A percentile compares a stretch with the other conserved stretches of the same genome.
Conservation (phyloP, 306 rosid species). For the Betula pendula region DNA sequence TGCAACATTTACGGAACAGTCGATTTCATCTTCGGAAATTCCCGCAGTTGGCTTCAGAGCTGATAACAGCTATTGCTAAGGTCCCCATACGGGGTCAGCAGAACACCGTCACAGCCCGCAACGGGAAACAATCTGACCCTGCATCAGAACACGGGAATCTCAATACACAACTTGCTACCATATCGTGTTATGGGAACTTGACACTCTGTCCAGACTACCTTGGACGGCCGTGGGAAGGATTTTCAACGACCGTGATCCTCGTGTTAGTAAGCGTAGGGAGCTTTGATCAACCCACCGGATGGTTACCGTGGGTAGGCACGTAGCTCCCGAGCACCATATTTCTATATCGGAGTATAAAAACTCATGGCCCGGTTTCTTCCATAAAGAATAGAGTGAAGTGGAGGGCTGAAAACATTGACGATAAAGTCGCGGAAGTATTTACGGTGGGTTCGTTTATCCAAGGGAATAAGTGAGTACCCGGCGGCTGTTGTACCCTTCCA, state of each 20-base stretch:
- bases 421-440: conserved; percentile 40
- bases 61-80: conserved; percentile 56
- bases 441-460: conserved; percentile 52
- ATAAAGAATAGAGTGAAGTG: conserved; percentile 63
- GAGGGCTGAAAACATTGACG: conserved; percentile 61
- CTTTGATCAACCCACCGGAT: conserved; percentile 62
- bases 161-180: conserved; percentile 56
- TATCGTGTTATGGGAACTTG: conserved; percentile 53
- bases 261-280: conserved; percentile 39
- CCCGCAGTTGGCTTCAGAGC: conserved; percentile 61
- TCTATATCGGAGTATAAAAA: conserved; percentile 66
- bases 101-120: conserved; percentile 81
- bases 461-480: conserved; percentile 58
- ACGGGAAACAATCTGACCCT: conserved; percentile 79
- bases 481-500: conserved; percentile 39
- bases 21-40: conserved; percentile 79
- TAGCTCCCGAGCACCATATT: conserved; percentile 75
- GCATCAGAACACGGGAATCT: conserved; percentile 68
- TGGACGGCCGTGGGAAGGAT: conserved; percentile 86
- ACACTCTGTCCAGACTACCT: conserved; percentile 60
- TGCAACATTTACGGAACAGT: conserved; percentile 71
- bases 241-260: conserved; percentile 69
- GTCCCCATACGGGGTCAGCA: conserved; percentile 55
- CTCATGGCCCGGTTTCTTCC: conserved; percentile 61
- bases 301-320: conserved; percentile 80